Evolutionary conservation across 176 grass and related monocot genomes (phyloP).

Genomic region (Tillandsia leiboldiana): DNA sequence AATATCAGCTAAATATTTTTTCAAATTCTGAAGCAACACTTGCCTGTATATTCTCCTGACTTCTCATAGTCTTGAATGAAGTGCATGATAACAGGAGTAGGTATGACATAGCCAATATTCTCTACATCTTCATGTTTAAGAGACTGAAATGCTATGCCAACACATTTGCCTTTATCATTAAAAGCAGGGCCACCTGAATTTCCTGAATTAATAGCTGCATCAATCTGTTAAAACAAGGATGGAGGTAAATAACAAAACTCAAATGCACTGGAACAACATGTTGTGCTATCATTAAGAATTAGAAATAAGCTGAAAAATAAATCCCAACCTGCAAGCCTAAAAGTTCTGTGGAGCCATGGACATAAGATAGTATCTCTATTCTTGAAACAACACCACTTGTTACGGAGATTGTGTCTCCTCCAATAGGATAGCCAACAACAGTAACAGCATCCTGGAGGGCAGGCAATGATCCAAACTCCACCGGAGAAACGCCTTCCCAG

Average conservation of each 20-base stretch:
- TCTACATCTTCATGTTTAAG: conserved; percentile 98
- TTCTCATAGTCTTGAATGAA: conserved; percentile 95
- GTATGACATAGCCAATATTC: conserved; percentile 98
- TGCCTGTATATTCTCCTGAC: conserved; percentile 70
- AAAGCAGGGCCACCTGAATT: conserved; percentile 97
- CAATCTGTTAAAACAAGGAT: conserved; percentile 63
- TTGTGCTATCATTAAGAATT: not conserved
- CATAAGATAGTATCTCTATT: conserved; percentile 97
- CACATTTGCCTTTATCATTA: conserved; percentile 76
- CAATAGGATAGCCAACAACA: conserved; percentile 96
- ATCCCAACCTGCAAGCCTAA: conserved; percentile 71
- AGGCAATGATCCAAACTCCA: conserved; percentile 74
- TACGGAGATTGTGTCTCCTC: conserved; percentile 94
- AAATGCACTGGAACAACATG: not conserved
- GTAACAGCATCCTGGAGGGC: conserved; percentile 94
- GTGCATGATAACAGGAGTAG: conserved; percentile 87
- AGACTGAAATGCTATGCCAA: conserved; percentile 98
- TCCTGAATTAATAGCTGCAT: conserved; percentile 97
- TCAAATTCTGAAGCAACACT: not conserved
- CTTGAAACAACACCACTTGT: conserved; percentile 96
- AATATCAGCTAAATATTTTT: not conserved
- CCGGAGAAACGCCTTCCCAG: conserved; percentile 69
- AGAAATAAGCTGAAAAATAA: not conserved
- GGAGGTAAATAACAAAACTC: not conserved
- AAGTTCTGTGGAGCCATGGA: conserved; percentile 96